phyloP scores from a whole-genome alignment of 1,284 basidiomycete species.

The Salmacisia buchloeana region DNA sequence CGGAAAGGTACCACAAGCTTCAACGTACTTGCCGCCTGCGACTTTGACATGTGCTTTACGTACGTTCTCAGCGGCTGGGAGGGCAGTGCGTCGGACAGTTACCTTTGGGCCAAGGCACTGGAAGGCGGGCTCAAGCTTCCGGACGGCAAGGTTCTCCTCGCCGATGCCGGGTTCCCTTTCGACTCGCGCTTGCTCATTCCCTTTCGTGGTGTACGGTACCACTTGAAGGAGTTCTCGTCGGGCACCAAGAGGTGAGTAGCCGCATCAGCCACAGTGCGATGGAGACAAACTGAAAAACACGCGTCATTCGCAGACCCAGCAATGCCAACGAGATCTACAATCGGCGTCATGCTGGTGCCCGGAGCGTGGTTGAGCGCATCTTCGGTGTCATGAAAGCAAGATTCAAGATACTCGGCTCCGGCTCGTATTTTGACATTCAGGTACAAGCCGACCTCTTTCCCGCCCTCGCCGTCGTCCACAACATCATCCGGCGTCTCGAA shows the following conservation, averaged over 20 bases:
- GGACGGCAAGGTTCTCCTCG: not conserved
- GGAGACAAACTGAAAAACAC: no score
- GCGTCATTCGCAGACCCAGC: no score
- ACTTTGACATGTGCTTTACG: slow-evolving; percentile 43
- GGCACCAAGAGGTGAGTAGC: no score
- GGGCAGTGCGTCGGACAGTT: slow-evolving; percentile 49
- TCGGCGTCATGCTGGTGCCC: not conserved
- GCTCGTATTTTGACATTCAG: no score
- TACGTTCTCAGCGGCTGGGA: slow-evolving; percentile 52
- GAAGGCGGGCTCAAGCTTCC: not conserved
- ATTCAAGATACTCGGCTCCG: no score
- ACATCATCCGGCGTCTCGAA: no score
- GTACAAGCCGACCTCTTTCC: no score
- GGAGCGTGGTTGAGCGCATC: not conserved
- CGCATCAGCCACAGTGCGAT: no score
- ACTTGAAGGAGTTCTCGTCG: no score
- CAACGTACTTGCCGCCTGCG: slow-evolving; percentile 48
- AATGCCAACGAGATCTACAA: no score
- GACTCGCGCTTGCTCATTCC: not conserved
- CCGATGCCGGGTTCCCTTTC: no score
- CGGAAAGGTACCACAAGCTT: slow-evolving; percentile 40
- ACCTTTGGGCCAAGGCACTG: not conserved
- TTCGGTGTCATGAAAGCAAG: not conserved
- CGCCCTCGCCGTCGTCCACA: not conserved
- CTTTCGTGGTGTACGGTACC: not conserved